Evolutionary conservation across 2,329 filamentous ascomycete species (phyloP).

Genomic region (Stachybotrys elegans): DNA sequence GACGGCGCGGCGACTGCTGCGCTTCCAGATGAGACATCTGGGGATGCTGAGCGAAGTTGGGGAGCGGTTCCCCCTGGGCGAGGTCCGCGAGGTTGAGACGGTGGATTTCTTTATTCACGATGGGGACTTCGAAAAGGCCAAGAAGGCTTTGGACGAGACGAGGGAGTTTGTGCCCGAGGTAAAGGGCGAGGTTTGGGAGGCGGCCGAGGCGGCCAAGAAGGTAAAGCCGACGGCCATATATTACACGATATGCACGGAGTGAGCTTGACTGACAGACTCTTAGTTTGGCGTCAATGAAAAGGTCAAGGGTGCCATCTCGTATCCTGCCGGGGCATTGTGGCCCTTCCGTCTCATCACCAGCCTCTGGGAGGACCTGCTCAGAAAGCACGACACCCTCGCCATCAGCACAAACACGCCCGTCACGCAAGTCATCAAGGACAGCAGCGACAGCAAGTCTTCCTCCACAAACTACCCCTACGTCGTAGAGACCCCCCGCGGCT

Average conservation of each 20-base stretch:
- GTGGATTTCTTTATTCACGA: slow-evolving; percentile 39
- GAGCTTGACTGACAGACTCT: neutral
- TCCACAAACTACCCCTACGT: slow-evolving; percentile 27
- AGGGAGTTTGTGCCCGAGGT: slow-evolving; percentile 34
- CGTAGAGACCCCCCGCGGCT: slow-evolving; percentile 39
- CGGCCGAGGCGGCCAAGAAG: slow-evolving; percentile 24
- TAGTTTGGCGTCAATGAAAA: slow-evolving; percentile 28
- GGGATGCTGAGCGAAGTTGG: slow-evolving; percentile 33
- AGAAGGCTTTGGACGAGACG: slow-evolving; percentile 25
- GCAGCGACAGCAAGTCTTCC: neutral
- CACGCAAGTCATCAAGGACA: slow-evolving; percentile 16
- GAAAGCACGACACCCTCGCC: slow-evolving; percentile 24
- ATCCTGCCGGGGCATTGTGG: slow-evolving; percentile 43
- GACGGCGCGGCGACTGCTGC: slow-evolving; percentile 32
- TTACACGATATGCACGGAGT: no score
- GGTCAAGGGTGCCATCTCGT: slow-evolving; percentile 37
- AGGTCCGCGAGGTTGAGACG: slow-evolving; percentile 40
- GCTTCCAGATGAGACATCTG: slow-evolving; percentile 40
- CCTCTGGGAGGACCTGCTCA: slow-evolving; percentile 37
- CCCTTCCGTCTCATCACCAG: slow-evolving; percentile 44
- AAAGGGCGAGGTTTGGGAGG: slow-evolving; percentile 27
- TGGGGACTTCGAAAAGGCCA: slow-evolving; percentile 26
- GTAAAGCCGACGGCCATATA: slow-evolving; percentile 13
- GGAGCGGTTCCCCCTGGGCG: slow-evolving; percentile 25
- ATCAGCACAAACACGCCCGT: slow-evolving; percentile 35